Conservation (phyloP, 2,329 filamentous ascomycete species). For the Biscogniauxia sp. region DNA sequence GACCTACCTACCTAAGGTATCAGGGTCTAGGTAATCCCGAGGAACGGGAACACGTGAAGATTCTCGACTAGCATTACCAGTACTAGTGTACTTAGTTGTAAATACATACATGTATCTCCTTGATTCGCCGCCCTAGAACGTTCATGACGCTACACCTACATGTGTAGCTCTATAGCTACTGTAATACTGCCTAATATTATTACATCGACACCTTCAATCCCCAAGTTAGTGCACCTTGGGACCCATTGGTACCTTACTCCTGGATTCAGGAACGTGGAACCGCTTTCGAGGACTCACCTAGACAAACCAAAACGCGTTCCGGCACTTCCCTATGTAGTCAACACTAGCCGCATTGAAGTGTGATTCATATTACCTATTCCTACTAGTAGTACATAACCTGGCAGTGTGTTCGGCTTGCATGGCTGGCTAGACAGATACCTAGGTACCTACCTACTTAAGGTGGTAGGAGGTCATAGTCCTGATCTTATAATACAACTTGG, state of each 20-base stretch:
- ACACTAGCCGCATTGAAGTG: neutral
- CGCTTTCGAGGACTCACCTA: neutral
- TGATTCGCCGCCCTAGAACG: neutral
- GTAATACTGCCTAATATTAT: neutral
- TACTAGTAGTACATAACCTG: neutral
- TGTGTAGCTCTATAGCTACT: neutral
- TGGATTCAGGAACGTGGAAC: neutral
- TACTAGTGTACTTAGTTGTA: too few relatives aligned
- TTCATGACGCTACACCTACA: neutral
- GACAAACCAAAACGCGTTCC: too few relatives aligned
- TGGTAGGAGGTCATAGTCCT: too few relatives aligned
- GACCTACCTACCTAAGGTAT: too few relatives aligned
- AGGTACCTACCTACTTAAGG: too few relatives aligned
- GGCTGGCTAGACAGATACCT: neutral
- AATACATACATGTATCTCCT: neutral
- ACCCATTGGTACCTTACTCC: neutral
- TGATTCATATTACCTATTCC: neutral
- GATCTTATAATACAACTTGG: too few relatives aligned
- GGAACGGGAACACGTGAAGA: neutral
- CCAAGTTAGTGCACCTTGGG: neutral
- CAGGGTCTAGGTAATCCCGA: neutral
- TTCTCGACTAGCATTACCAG: neutral
- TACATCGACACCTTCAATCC: neutral
- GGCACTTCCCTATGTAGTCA: neutral
- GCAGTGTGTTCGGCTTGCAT: neutral